Base-by-base conservation (phyloP, 257 asterid species). In the Nicotiana tabacum region DNA sequence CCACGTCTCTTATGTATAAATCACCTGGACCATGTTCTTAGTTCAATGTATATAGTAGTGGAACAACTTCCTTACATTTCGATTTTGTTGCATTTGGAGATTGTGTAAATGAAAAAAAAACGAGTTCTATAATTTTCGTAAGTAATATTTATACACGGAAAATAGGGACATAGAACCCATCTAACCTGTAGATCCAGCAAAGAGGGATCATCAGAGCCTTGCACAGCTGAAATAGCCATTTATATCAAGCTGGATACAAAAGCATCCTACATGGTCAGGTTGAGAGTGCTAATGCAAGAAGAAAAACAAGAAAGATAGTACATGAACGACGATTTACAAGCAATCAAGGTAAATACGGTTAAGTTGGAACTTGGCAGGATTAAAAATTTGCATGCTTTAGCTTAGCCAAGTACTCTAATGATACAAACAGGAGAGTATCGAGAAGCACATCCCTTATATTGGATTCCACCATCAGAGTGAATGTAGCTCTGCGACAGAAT, bases 201-300 rank as follows among this genome's bases (percentile, higher is more conserved):
- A 24, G 35, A 43, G 37, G 77, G 57, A 48, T 10, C 57, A 69
- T 2, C 30, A 1, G 21, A 72, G 57, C 78, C 78, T 72, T 46
- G 78, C 78, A 46, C 78, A 72, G 78, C 37, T 72, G 60, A 72
- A 72, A 72, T 46, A 72, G 78, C 37, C 78, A 46, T 72, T 15
- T 24, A 12, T 72, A 72, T 46, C 78, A 72, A 21, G 60, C 78
- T 72, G 61, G 78, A 39, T 72, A 12, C 21, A 24, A 72, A 72
- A 72, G 78, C 78, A 72, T 46, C 78, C 78, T 72, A 72, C 78
- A 72, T 46, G 21, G 60, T 72, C 60, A 72, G 78, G 37, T 46
- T 46, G 78, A 72, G 46, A 46, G 78, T 72, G 7, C 78, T 72
- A 46, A 24, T 1, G 37, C 8, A 72, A 21, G 32, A 72, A 21